Conservation (phyloP, 305 asterid genomes). For the Andrographis paniculata region DNA sequence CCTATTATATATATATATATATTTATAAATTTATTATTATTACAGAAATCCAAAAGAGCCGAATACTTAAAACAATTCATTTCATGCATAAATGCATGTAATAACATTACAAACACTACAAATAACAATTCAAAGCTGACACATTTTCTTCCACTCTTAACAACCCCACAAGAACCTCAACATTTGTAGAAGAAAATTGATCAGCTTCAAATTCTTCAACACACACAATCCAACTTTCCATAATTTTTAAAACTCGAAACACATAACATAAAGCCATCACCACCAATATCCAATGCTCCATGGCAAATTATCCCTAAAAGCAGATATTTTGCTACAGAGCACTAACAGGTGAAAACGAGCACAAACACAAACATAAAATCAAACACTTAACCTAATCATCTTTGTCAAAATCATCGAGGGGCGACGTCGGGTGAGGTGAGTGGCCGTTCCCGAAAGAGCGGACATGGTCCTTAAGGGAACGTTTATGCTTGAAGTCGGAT, state of each 20-base stretch:
- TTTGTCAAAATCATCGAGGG: conserved; percentile 48
- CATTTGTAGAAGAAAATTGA: conserved; percentile 41
- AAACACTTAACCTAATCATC: conserved; percentile 23
- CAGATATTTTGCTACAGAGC: conserved; percentile 52
- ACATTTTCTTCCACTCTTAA: conserved; percentile 39
- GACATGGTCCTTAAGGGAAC: conserved; percentile 81
- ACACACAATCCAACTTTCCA: conserved; percentile 9
- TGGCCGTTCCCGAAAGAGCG: conserved; percentile 73
- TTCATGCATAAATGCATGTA: neutral
- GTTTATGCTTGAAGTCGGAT: conserved; percentile 79
- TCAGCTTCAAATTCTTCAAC: conserved; percentile 46
- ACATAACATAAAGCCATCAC: neutral
- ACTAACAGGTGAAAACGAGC: conserved; percentile 18
- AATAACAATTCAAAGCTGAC: conserved; percentile 42
- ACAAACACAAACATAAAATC: neutral
- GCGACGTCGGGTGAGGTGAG: conserved; percentile 52
- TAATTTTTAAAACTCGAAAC: neutral
- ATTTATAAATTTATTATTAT: no score
- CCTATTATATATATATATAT: no score
- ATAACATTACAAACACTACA: conserved; percentile 19
- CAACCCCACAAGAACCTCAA: neutral
- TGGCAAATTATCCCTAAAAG: conserved; percentile 40
- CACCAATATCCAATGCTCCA: conserved; percentile 41
- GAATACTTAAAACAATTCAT: no score
- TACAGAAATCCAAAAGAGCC: neutral